A percentile compares a stretch with the other conserved stretches of the same genome.
Evolutionary conservation across 768 basidiomycete species (phyloP).

Genomic region (Boletus insuetus): DNA sequence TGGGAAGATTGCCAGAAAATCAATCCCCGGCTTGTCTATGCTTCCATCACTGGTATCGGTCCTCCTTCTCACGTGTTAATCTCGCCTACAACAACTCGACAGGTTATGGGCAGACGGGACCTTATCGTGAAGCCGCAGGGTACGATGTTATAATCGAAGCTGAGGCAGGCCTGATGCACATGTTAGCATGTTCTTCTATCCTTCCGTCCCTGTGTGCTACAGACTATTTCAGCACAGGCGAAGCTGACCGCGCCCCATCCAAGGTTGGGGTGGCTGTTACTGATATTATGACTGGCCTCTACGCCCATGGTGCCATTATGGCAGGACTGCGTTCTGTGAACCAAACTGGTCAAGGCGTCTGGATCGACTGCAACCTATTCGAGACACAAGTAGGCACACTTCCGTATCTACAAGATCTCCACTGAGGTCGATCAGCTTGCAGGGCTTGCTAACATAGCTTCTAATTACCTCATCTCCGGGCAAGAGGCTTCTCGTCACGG

Average conservation of each 20-base stretch:
- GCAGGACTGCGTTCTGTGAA: slow-evolving; percentile 81
- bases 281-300: slow-evolving; percentile 84
- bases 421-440: slow-evolving; percentile 57
- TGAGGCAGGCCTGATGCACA: slow-evolving; percentile 94
- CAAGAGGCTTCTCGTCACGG: slow-evolving; percentile 82
- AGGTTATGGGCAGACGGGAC: slow-evolving; percentile 90
- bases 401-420: background rate
- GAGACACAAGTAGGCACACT: slow-evolving; percentile 71
- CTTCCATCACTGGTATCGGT: slow-evolving; percentile 77
- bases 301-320: slow-evolving; percentile 91
- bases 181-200: slow-evolving; percentile 46
- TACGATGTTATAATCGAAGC: slow-evolving; percentile 88
- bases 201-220: slow-evolving; percentile 7
- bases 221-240: slow-evolving; percentile 65
- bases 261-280: slow-evolving; percentile 97
- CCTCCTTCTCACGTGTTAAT: background rate
- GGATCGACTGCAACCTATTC: slow-evolving; percentile 92
- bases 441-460: slow-evolving; percentile 88
- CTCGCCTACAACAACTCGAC: slow-evolving; percentile 1
- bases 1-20: slow-evolving; percentile 77
- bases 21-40: slow-evolving; percentile 81
- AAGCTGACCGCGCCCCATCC: slow-evolving; percentile 77
- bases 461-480: slow-evolving; percentile 87
- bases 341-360: slow-evolving; percentile 82
- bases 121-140: slow-evolving; percentile 77